Base-by-base conservation (phyloP, 2,329 filamentous ascomycete species). In the Ophiostoma australiae region DNA sequence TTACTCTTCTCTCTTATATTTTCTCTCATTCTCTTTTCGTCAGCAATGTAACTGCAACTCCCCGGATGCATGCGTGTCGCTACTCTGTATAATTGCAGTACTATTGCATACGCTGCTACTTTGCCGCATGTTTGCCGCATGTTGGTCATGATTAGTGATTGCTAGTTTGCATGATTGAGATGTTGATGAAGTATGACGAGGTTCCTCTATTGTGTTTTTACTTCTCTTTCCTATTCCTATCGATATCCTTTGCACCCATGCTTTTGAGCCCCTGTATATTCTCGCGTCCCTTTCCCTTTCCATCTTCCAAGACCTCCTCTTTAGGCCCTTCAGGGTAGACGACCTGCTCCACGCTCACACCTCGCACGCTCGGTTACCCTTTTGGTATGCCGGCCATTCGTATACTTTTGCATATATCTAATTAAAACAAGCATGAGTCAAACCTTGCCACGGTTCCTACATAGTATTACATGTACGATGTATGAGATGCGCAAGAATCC, bases 21-120 rank as follows among this genome's bases (percentile, higher is more conserved):
- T 8, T 8, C 37, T 39, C 37, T 44, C 17, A 44, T 17, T 15
- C 41, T 17, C 41, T 44, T 44, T 61, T 17, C 15, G 23, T 15
- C 58, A 63, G 27, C 58, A 63, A 58, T 58, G 52, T 27, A 27
- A 63, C 58, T 35, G 58, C 58, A 63, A 63, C 58, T 35, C 58
- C 58, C 58, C 58, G 33, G 58, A 63, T 48, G 44, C 55, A 31
- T 33, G 55, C 58, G 58, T 33, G 58, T 63, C 23, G 13, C 8
- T 20, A 8, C 17, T n/a, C 6, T 63, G 23, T 61, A 27, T 33
- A 33, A 61, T 61, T 61, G 52, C 52, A 27, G 52, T 58, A 27
- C 52, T 58, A 27, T 58, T 58, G 52, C 52, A 58, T 31, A 13
- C 52, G 23, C 52, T 31, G 52, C n/a, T 10, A 58, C 52, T 58